A percentile compares a stretch with the other conserved stretches of the same genome.
Conservation (phyloP, 768 basidiomycete genomes). For the Porphyrellus cyaneotinctus region DNA sequence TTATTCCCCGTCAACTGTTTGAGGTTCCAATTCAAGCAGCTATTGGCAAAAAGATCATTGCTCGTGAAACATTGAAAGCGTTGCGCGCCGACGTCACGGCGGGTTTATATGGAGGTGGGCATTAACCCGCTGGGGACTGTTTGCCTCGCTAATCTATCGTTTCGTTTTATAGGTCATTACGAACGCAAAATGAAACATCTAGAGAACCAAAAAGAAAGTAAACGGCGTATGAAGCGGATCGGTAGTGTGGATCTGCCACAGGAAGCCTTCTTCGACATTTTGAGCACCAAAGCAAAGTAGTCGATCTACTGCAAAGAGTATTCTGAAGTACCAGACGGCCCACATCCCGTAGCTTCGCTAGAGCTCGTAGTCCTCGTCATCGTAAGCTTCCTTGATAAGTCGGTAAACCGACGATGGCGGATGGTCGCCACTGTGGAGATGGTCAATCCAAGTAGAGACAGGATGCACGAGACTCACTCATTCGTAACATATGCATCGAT, state of each 20-base stretch:
- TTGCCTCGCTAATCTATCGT: not conserved
- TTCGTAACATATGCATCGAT: slow-evolving; percentile 95
- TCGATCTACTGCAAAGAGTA: not conserved
- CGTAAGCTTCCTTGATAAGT: slow-evolving; percentile 90
- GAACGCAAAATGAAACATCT: slow-evolving; percentile 90
- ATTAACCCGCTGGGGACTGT: not conserved
- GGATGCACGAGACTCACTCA: slow-evolving; percentile 58
- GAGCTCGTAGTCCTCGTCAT: slow-evolving; percentile 89
- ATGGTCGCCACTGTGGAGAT: slow-evolving; percentile 75
- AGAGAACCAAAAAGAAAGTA: slow-evolving; percentile 90
- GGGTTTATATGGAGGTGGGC: slow-evolving; percentile 81
- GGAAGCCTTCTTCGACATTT: slow-evolving; percentile 91
- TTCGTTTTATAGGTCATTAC: slow-evolving; percentile 60
- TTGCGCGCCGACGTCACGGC: slow-evolving; percentile 91
- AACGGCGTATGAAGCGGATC: slow-evolving; percentile 82
- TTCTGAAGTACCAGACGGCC: not conserved
- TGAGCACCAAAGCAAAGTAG: slow-evolving; percentile 52
- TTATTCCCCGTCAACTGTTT: slow-evolving; percentile 89
- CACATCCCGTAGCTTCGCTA: slow-evolving; percentile 7
- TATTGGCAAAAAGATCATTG: slow-evolving; percentile 81
- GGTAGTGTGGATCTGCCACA: slow-evolving; percentile 90
- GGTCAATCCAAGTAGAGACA: slow-evolving; percentile 6
- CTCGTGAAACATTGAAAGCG: slow-evolving; percentile 84
- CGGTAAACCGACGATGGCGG: slow-evolving; percentile 92
- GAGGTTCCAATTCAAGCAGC: slow-evolving; percentile 96